Conservation (phyloP, 1,139 yeast species). For the Taphrina betulina region DNA sequence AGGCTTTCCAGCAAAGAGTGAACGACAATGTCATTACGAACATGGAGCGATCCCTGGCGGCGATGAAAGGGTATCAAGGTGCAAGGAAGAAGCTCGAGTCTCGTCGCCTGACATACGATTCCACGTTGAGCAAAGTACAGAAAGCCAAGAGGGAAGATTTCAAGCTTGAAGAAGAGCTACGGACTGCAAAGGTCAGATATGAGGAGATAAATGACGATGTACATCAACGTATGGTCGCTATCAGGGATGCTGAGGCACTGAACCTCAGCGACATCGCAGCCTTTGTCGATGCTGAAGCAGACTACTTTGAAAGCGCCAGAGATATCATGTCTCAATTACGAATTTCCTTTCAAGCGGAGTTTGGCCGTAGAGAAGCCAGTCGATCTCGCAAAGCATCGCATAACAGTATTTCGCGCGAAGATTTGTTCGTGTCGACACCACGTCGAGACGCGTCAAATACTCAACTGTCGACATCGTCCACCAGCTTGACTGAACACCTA, state of each 20-base stretch:
- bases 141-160: conserved; percentile 40
- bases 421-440: too few relatives aligned
- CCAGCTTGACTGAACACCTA: neutral
- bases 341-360: conserved; percentile 10
- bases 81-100: conserved; percentile 40
- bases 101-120: conserved; percentile 40
- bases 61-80: conserved; percentile 34
- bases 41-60: conserved; percentile 34
- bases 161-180: conserved; percentile 40
- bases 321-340: conserved; percentile 34
- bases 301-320: conserved; percentile 37
- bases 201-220: conserved; percentile 41
- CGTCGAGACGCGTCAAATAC: neutral
- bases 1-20: conserved; percentile 36
- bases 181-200: conserved; percentile 39
- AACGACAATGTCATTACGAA: conserved; percentile 28
- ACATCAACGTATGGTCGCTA: conserved; percentile 38
- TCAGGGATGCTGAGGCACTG: conserved; percentile 39
- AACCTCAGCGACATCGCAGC: conserved; percentile 35
- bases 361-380: neutral
- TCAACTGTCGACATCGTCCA: neutral
- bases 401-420: neutral
- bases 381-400: neutral
- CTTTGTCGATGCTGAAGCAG: conserved; percentile 38
- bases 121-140: conserved; percentile 38